phyloP scores from a whole-genome alignment of 257 asterid genomes.

The Nicotiana otophora region DNA sequence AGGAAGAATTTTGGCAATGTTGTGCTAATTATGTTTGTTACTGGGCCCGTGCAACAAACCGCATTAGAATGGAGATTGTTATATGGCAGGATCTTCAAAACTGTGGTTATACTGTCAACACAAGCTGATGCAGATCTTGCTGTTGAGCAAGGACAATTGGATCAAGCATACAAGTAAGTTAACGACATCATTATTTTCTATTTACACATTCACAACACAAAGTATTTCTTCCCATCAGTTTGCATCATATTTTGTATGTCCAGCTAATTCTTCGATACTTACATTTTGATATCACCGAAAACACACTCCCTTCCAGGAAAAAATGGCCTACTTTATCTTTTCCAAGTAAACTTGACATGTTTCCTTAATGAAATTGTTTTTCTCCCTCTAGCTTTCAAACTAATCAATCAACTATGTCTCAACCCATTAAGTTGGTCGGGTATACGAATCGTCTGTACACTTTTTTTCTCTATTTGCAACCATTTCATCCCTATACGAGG shows the following conservation, averaged over 20 bases:
- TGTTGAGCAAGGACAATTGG: slow-evolving; percentile 72
- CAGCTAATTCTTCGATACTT: background rate
- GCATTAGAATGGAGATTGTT: slow-evolving; percentile 96
- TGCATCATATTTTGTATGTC: background rate
- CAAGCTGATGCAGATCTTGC: slow-evolving; percentile 76
- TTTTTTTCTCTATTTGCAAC: background rate
- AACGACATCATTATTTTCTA: background rate
- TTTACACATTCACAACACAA: background rate
- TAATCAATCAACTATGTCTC: background rate
- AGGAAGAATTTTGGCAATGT: slow-evolving; percentile 87
- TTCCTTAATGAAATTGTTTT: background rate
- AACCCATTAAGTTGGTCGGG: background rate
- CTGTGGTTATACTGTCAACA: slow-evolving; percentile 71
- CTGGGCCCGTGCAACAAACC: slow-evolving; percentile 86
- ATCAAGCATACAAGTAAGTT: slow-evolving; percentile 75
- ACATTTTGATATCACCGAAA: background rate
- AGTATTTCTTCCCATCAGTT: background rate
- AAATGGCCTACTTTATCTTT: background rate
- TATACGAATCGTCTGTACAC: background rate
- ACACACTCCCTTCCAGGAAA: background rate
- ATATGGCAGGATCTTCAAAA: slow-evolving; percentile 90
- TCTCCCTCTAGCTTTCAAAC: background rate
- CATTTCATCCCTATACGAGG: background rate
- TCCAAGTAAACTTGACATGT: background rate
- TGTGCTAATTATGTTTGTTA: slow-evolving; percentile 80